These are phyloP conservation scores for Trypanosomatidae sp. DNA, from an alignment of 208 protist species.

Conservation along the genomic window DNA sequence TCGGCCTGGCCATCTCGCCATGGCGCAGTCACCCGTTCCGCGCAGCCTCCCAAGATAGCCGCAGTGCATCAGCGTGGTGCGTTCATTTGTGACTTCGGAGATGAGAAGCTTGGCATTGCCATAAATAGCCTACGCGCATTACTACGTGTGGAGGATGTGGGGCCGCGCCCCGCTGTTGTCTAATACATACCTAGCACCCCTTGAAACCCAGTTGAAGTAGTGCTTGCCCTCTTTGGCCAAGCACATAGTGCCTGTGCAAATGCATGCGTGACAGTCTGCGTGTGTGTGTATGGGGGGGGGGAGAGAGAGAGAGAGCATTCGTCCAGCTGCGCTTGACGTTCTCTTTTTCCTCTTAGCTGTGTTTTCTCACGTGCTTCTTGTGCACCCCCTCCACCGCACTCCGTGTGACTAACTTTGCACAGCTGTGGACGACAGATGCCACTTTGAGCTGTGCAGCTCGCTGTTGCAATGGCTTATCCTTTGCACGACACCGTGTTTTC, in stretches of 20 bases:
- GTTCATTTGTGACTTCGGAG: conserved; percentile 2
- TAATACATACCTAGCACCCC: not conserved
- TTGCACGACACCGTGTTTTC: not conserved
- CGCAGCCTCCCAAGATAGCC: not conserved
- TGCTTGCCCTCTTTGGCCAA: not conserved
- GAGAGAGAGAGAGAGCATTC: not conserved
- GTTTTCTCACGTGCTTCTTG: not conserved
- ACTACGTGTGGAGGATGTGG: not conserved
- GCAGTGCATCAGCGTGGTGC: not conserved
- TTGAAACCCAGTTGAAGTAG: not conserved
- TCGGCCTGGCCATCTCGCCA: not conserved
- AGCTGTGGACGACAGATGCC: not conserved
- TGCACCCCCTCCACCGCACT: not conserved
- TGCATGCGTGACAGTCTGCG: not conserved
- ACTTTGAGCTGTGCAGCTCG: not conserved
- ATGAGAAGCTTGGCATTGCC: not conserved
- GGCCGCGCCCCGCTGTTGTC: conserved; percentile 7
- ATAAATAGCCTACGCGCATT: not conserved
- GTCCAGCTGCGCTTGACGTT: too few species aligned
- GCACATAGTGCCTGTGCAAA: not conserved
- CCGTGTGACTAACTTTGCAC: not conserved
- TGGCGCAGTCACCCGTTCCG: not conserved
- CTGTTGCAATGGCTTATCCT: not conserved
- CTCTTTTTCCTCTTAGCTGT: not conserved
- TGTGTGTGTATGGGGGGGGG: not conserved